Base-by-base conservation (phyloP, 192 early-diverging fungal genomes). In the Entomortierella lignicola region DNA sequence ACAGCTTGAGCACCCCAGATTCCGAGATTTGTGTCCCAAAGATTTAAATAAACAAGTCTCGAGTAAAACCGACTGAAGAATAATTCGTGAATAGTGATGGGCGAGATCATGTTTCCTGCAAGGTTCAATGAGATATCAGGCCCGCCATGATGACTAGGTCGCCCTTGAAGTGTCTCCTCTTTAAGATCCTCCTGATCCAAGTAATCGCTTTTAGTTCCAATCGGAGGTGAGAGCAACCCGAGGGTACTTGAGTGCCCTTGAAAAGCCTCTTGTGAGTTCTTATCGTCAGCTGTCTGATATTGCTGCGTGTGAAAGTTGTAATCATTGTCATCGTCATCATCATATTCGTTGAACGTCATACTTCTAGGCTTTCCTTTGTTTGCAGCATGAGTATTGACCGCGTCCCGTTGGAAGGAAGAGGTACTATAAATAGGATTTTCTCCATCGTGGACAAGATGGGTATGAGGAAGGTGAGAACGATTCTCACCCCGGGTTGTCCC, bases 1-100 rank as follows among this genome's bases (percentile, higher is more conserved):
- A 79, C 75, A 12, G 75, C 75, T 39, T 79, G 75, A 8, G 75
- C 68, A n/a, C 75, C 75, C 75, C 75, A 79, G 12, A 37, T 70
- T 21, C 75, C 75, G 5, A 79, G 75, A 41, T 79, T 70, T 26
- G 75, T 79, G 29, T 79, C 67, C 62, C 75, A 70, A 1, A 79
- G 51, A n/a, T 65, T 79, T 30, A 79, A 57, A 34, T 79, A 66
- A 2, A 79, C 68, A 7, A 79, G 43, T 1, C 75, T 43, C 4
- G 67, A 39, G 17, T 79, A 79, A 8, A 59, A 64, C 18, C 63
- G 67, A 32, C 75, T 79, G 27, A 79, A 79, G 41, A 70, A 79
- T 27, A 79, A 20, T 27, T 79, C 75, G 21, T 79, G 75, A 54
- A 79, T 47, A 11, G 50, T 61, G n/a, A 70, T 70, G 18, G 75